These are phyloP conservation scores for Acacia melanoxylon DNA, from an alignment of 306 rosid species.

Conservation along the genomic window DNA sequence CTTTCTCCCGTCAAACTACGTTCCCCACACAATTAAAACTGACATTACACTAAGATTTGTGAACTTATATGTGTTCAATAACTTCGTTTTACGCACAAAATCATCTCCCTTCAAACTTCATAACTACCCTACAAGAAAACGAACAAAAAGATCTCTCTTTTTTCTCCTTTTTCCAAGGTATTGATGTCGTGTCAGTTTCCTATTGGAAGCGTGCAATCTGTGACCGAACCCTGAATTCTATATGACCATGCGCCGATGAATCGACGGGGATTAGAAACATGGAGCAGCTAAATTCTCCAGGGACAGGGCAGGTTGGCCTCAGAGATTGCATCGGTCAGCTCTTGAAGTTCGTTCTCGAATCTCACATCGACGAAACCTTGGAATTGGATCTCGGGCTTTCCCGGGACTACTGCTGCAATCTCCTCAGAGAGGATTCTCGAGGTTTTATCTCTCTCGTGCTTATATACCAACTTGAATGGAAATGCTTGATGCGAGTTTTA, in stretches of 20 bases:
- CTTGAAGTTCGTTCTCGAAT: constrained; percentile 18
- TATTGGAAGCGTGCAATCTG: background rate
- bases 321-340: constrained; percentile 2
- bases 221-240: background rate
- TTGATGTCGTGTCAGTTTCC: background rate
- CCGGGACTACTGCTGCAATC: background rate
- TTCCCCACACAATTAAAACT: background rate
- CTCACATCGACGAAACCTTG: constrained; percentile 1
- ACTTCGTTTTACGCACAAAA: background rate
- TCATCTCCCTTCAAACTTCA: background rate
- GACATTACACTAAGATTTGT: background rate
- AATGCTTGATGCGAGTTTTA: background rate
- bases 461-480: background rate
- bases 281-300: constrained; percentile 13
- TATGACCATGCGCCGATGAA: background rate
- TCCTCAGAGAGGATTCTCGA: background rate
- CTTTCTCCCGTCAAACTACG: background rate
- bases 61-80: background rate
- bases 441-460: background rate
- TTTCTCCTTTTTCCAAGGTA: background rate
- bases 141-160: background rate
- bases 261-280: background rate
- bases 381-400: constrained; percentile 15
- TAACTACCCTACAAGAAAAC: background rate
- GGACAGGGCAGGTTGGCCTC: background rate